Conservation (phyloP, 345 rosid genomes). For the Syzygium oleosum region DNA sequence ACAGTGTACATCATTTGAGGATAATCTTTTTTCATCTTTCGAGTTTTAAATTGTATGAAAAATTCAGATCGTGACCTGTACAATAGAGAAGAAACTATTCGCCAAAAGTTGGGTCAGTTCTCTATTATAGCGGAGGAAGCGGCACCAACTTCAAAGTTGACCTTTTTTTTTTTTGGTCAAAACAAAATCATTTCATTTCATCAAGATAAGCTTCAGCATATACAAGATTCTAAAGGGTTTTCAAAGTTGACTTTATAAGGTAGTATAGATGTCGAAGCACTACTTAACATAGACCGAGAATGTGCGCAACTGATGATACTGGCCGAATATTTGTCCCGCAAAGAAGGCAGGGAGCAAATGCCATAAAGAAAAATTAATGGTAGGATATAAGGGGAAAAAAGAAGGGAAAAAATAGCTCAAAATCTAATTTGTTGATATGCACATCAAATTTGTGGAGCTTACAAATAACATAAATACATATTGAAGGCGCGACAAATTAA, state of each 20-base stretch:
- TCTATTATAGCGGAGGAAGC: background rate
- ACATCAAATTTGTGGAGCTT: background rate
- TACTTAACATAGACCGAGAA: background rate
- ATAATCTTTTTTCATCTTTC: background rate
- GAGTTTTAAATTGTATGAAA: background rate
- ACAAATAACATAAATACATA: background rate
- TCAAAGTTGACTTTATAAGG: background rate
- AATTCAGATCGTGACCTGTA: background rate
- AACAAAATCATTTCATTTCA: too few relatives aligned
- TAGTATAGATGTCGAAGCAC: background rate
- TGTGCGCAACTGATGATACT: too few relatives aligned
- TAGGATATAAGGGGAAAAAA: background rate
- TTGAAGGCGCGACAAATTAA: background rate
- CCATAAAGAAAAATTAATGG: background rate
- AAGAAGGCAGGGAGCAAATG: background rate
- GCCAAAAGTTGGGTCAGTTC: too few relatives aligned
- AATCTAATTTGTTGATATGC: background rate
- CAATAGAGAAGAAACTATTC: background rate
- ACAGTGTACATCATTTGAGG: background rate
- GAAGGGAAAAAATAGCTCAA: background rate
- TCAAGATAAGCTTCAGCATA: too few relatives aligned
- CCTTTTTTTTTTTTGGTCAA: too few relatives aligned
- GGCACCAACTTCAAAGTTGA: background rate
- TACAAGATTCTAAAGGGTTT: too few relatives aligned
- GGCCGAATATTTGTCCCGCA: too few relatives aligned